Conservation (phyloP, 2,329 filamentous ascomycete genomes). For the Emericellopsis atlantica region DNA sequence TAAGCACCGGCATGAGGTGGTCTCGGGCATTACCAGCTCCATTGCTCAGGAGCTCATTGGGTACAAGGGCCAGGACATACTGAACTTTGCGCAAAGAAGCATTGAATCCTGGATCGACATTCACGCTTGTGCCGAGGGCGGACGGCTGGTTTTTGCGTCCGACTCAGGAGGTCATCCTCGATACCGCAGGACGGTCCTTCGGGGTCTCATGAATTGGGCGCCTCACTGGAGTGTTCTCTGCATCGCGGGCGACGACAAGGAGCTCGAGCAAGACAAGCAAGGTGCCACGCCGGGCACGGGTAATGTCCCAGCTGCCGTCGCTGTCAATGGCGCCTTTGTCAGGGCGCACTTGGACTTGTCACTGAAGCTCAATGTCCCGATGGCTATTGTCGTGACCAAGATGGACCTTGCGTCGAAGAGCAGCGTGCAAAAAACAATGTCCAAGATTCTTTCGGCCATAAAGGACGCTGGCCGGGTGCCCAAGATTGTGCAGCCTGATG, state of each 20-base stretch:
- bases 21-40: constrained; percentile 84
- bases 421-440: constrained; percentile 57
- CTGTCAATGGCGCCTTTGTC: constrained; percentile 55
- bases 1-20: constrained; percentile 87
- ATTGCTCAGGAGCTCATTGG: constrained; percentile 89
- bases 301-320: constrained; percentile 35
- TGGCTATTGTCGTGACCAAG: constrained; percentile 81
- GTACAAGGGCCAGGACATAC: constrained; percentile 49
- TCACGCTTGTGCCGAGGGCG: constrained; percentile 62
- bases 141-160: constrained; percentile 73
- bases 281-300: constrained; percentile 35
- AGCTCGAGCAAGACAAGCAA: constrained; percentile 17
- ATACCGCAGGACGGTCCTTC: constrained; percentile 77
- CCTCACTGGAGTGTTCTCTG: constrained; percentile 90
- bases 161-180: constrained; percentile 87
- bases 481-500: constrained; percentile 52
- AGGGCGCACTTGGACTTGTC: constrained; percentile 77
- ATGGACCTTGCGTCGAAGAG: constrained; percentile 70
- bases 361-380: constrained; percentile 63
- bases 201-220: constrained; percentile 88
- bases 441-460: constrained; percentile 61
- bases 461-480: constrained; percentile 67
- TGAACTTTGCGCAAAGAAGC: constrained; percentile 80
- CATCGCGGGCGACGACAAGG: constrained; percentile 65
- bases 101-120: constrained; percentile 93